Percentiles rank a stretch among this genome's conserved stretches.
Conservation (phyloP, 1,284 basidiomycete genomes). For the Sporisorium reilianum region DNA sequence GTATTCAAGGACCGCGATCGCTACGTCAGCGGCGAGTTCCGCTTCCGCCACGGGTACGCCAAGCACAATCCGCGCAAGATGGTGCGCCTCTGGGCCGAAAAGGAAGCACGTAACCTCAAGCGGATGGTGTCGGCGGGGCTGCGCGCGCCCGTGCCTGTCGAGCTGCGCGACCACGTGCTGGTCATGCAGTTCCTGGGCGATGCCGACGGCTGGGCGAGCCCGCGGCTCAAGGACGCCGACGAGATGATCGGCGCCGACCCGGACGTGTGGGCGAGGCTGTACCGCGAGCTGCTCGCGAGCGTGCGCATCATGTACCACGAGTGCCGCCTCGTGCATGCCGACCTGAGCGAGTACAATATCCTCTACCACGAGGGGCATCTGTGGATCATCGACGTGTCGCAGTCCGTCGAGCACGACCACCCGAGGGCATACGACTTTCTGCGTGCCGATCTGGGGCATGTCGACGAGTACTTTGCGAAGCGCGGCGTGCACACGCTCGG, state of each 20-base stretch:
- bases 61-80: slow-evolving; percentile 96
- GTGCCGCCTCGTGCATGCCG: slow-evolving; percentile 96
- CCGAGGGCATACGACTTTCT: slow-evolving; percentile 89
- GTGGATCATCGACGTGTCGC: slow-evolving; percentile 97
- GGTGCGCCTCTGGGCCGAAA: slow-evolving; percentile 99
- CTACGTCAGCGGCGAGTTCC: slow-evolving; percentile 89
- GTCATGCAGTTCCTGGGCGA: slow-evolving; percentile 92
- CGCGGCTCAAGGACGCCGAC: slow-evolving; percentile 65
- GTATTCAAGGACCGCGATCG: slow-evolving; percentile 96
- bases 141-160: slow-evolving; percentile 86
- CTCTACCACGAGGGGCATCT: slow-evolving; percentile 80
- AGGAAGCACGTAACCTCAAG: slow-evolving; percentile 95
- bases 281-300: slow-evolving; percentile 82
- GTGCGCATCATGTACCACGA: slow-evolving; percentile 87
- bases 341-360: slow-evolving; percentile 98
- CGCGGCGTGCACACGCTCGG: slow-evolving; percentile 82
- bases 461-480: slow-evolving; percentile 87
- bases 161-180: slow-evolving; percentile 95
- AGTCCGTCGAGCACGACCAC: slow-evolving; percentile 98
- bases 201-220: slow-evolving; percentile 62
- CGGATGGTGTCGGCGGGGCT: slow-evolving; percentile 85
- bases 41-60: slow-evolving; percentile 92
- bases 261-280: slow-evolving; percentile 72
- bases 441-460: slow-evolving; percentile 88
- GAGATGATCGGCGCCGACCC: slow-evolving; percentile 48